A percentile compares a stretch with the other conserved stretches of the same genome.
Evolutionary conservation across 1,284 basidiomycete species (phyloP).

Genomic region (Ceratobasidium papillatum): DNA sequence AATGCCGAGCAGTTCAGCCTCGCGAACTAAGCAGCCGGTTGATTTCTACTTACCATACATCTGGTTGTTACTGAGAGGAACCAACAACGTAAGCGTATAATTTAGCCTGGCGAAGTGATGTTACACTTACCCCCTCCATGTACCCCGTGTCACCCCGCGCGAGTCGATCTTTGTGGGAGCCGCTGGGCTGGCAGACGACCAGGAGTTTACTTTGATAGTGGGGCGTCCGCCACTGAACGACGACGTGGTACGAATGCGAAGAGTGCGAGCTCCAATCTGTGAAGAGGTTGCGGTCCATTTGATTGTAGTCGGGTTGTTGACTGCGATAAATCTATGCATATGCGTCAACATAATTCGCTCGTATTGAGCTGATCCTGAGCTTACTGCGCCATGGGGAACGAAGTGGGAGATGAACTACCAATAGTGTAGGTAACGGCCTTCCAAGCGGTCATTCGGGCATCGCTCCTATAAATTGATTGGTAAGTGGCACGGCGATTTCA

Average conservation of each 20-base stretch:
- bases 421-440: conserved; percentile 50
- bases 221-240: conserved; percentile 39
- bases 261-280: conserved; percentile 16
- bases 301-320: conserved; percentile 41
- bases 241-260: conserved; percentile 23
- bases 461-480: neutral
- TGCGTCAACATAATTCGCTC: neutral
- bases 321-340: conserved; percentile 50
- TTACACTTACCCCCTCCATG: conserved; percentile 2
- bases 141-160: conserved; percentile 41
- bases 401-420: conserved; percentile 46
- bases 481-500: neutral
- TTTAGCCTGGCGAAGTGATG: neutral
- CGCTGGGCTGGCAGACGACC: conserved; percentile 28
- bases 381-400: conserved; percentile 54
- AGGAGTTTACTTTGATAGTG: conserved; percentile 36
- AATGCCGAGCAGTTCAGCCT: neutral
- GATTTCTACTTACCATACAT: neutral
- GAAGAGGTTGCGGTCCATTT: conserved; percentile 34
- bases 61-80: neutral
- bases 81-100: neutral
- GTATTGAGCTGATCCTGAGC: no score
- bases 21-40: neutral
- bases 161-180: conserved; percentile 36
- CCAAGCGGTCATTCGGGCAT: neutral